Conservation (phyloP, 2,329 filamentous ascomycete genomes). For the Nemania bipapillata region DNA sequence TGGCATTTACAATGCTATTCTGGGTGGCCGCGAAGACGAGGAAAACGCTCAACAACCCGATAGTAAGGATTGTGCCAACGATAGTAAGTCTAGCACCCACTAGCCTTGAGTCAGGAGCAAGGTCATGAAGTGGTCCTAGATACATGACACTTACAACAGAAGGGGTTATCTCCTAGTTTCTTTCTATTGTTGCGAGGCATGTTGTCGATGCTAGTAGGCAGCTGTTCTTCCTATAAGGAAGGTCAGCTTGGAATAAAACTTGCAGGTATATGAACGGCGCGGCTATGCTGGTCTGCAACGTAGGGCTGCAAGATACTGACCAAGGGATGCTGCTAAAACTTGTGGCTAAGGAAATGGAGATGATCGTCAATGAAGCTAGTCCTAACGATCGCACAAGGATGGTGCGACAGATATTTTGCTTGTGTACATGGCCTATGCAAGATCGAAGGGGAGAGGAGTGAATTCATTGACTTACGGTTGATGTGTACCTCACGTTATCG, state of each 20-base stretch:
- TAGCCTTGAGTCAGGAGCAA: conserved; percentile 4
- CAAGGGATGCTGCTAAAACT: neutral
- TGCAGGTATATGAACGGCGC: neutral
- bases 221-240: neutral
- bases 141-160: conserved; percentile 11
- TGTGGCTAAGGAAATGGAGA: neutral
- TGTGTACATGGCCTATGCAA: neutral
- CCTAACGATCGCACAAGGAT: neutral
- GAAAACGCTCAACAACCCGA: neutral
- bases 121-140: neutral
- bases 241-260: neutral
- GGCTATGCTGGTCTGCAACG: neutral
- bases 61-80: neutral
- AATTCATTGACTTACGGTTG: conserved; percentile 3
- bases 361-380: neutral
- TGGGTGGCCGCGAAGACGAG: neutral
- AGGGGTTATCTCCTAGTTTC: neutral
- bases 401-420: neutral
- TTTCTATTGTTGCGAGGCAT: conserved; percentile 3
- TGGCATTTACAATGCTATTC: neutral
- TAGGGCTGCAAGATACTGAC: neutral
- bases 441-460: neutral
- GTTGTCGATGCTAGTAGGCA: neutral
- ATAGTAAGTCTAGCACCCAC: conserved; percentile 10
- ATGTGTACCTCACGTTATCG: neutral